Base-by-base conservation (phyloP, 78 protist species). In the Dictyostelium purpureum region DNA sequence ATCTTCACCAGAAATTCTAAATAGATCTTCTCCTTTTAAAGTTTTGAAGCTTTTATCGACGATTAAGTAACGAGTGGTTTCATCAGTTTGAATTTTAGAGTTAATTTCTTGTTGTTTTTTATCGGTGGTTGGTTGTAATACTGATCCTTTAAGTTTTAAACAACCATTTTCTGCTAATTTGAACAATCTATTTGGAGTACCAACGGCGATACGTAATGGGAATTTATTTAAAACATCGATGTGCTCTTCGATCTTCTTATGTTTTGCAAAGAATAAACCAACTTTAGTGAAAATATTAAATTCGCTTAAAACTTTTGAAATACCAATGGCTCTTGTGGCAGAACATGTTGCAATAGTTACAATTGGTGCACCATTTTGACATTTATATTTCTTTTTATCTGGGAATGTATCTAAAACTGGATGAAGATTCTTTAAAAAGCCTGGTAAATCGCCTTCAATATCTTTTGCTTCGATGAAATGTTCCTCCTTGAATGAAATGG, bases 301-400 rank as follows among this genome's bases (percentile, higher is more conserved):
- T 7, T 83, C 74, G 4, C 24, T 51, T 52, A 70, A 43, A 38
- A 70, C 79, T 67, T 83, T 83, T 51, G 52, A 21, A 56, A 83
- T 67, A 54, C 90, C 90, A 70, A 83, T 83, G 21, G 90, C 90
- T 71, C 90, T 67, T 28, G 79, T 70, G n/a, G 90, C 90, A 21
- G 90, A 83, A 21, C 81, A 54, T 26, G 90, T 70, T 19, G 63
- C 90, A 31, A 83, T 83, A 1, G 35, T 56, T 10, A 83, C 90
- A 33, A 83, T 43, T 54, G 90, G 90, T 9, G 90, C 61, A 57
- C 90, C 90, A 67, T 52, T 37, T 52, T 83, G 18, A 35, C 69
- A 21, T 38, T 67, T 57, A 19, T n/a, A 45, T 33, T 26, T 51
- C 63, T 79, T 79, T 63, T 11, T 63, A 21, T 61, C 40, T 33